Evolutionary conservation across 169 alveolate genomes (phyloP), one percentile per base, ranked within the genome.

Genomic region (Cryptosporidium baileyi): DNA sequence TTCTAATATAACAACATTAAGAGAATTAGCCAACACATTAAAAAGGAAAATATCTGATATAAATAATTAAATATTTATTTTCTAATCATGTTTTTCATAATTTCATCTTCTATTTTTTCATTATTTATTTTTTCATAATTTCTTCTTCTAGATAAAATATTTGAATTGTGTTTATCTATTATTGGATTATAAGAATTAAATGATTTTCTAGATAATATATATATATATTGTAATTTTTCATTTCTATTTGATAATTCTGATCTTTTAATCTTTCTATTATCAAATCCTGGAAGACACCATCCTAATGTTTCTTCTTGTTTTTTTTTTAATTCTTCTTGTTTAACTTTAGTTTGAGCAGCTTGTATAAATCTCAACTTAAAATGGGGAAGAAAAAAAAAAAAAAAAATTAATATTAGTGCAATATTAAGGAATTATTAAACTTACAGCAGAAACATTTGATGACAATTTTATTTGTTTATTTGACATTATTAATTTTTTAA

Each of bases 281-380:
- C 85, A 41, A 38, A 74, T 3, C 85, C 85, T 38, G 85, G 85
- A 15, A 74, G 24, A 22, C 36, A 74, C 85, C 85, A 74, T 13
- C 85, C 85, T 1, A 74, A 32, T 5, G 85, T 54, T 34, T 57
- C 61, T 34, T 74, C 85, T 54, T 74, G 85, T 17, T 51, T 74
- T 24, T 51, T 57, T 32, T 54, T 74, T 17, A 54, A 32, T 22
- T 74, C 85, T 38, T 74, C 67, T 22, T 74, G 85, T 9, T 74
- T 74, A 22, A 36, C 67, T n/a, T 57, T 74, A 6, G 85, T 36
- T 24, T 74, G 85, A 34, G 85, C 85, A n/a, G 67, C 85, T 24
- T 74, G 85, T 8, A 74, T 74, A 34, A 74, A 74, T 24, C 85
- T 74, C 67, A 74, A 57, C 85, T 74, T 19, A 17, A 38, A 22